A percentile compares a stretch with the other conserved stretches of the same genome.
phyloP scores from a whole-genome alignment of 169 alveolate species.

The Cryptosporidium ubiquitum region DNA sequence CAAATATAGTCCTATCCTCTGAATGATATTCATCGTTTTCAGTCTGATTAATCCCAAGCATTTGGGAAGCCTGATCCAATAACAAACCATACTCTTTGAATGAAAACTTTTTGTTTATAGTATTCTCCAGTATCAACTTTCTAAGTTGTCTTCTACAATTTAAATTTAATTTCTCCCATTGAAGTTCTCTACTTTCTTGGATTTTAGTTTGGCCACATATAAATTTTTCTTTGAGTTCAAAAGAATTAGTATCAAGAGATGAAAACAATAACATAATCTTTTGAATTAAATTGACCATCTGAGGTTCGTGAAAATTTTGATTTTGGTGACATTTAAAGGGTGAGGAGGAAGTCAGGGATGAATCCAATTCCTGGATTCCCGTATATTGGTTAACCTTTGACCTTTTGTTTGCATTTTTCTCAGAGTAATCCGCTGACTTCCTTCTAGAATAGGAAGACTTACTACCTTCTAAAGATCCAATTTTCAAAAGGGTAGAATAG shows the following conservation, averaged over 20 bases:
- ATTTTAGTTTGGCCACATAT: not conserved
- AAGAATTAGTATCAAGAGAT: not conserved
- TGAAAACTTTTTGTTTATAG: constrained; percentile 3
- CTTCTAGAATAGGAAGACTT: not conserved
- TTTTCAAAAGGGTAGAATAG: constrained; percentile 45
- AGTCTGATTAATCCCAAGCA: not conserved
- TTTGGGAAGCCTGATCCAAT: not conserved
- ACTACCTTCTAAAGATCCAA: constrained; percentile 34
- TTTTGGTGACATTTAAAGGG: too few species aligned
- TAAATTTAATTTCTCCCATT: not conserved
- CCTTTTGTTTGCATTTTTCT: not conserved
- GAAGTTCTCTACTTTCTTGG: not conserved
- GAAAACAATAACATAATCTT: constrained; percentile 26
- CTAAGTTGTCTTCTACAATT: constrained; percentile 34
- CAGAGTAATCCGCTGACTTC: not conserved
- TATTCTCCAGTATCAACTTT: not conserved
- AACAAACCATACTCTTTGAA: not conserved
- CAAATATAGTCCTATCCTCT: not conserved
- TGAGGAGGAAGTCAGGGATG: not conserved
- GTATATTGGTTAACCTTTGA: not conserved
- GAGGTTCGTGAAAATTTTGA: not conserved
- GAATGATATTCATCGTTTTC: not conserved
- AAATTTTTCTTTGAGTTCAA: not conserved
- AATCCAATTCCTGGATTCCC: not conserved
- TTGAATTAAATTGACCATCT: constrained; percentile 5